phyloP scores from a whole-genome alignment of 108 stramenopile species.

The Nitzschia sp. region DNA sequence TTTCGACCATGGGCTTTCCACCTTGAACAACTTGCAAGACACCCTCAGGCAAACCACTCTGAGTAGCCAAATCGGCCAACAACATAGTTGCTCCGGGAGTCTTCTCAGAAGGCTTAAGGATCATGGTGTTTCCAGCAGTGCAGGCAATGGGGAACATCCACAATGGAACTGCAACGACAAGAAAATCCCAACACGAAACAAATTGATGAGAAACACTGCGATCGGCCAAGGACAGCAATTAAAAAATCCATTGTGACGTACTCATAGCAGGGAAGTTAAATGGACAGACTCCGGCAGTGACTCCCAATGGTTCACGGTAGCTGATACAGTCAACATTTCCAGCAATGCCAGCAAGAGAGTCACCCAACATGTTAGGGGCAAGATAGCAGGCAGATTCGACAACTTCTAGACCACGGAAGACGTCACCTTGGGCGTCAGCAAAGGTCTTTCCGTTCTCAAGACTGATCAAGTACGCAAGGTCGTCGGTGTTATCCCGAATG shows the following conservation, averaged over 20 bases:
- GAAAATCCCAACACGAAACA: neutral
- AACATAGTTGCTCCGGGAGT: conserved; percentile 64
- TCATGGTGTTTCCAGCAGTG: conserved; percentile 72
- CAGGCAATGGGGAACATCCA: conserved; percentile 93
- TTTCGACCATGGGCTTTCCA: conserved; percentile 74
- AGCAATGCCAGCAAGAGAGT: conserved; percentile 75
- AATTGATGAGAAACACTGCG: neutral
- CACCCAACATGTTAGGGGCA: conserved; percentile 76
- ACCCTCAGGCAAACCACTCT: conserved; percentile 87
- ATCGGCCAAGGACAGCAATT: neutral
- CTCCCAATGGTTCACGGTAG: conserved; percentile 91
- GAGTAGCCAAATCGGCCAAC: conserved; percentile 73
- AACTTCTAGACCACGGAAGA: conserved; percentile 94
- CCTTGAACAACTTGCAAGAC: conserved; percentile 94
- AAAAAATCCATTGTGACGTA: neutral
- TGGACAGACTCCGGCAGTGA: conserved; percentile 87
- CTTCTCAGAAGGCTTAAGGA: conserved; percentile 87
- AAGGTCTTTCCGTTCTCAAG: conserved; percentile 77
- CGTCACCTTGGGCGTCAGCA: conserved; percentile 85
- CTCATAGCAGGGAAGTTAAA: conserved; percentile 97
- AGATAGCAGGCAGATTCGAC: conserved; percentile 77
- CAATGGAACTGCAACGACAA: conserved; percentile 51
- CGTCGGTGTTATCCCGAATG: conserved; percentile 55
- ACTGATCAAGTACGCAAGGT: conserved; percentile 67
- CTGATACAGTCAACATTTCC: conserved; percentile 78